Percentiles rank a stretch among this genome's conserved stretches.
Conservation (phyloP, 2,329 filamentous ascomycete species). For the Orbilia blumenaviensis region DNA sequence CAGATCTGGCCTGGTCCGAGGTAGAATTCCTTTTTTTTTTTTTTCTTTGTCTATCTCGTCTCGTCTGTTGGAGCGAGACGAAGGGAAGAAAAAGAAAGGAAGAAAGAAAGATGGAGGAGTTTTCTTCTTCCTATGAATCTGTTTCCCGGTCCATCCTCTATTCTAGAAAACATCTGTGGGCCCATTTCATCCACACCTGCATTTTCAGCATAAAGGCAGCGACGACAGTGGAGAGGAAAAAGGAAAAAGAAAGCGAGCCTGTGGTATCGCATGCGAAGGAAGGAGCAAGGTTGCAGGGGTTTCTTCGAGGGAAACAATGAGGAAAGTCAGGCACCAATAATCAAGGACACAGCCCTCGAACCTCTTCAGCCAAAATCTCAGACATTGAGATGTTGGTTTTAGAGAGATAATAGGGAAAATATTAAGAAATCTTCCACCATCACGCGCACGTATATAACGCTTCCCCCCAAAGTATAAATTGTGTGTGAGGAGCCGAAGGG, state of each 20-base stretch:
- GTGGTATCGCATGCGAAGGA: slow-evolving; percentile 49
- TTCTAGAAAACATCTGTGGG: slow-evolving; percentile 45
- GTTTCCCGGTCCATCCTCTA: slow-evolving; percentile 24
- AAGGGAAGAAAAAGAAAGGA: no score
- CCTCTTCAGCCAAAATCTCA: slow-evolving; percentile 5
- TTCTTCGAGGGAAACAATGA: slow-evolving; percentile 1
- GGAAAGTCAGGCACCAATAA: slow-evolving; percentile 47
- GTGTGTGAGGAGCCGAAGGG: slow-evolving; percentile 19
- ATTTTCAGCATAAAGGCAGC: slow-evolving; percentile 9
- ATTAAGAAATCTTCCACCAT: slow-evolving; percentile 4
- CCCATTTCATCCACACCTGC: slow-evolving; percentile 23
- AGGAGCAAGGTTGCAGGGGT: slow-evolving; percentile 39
- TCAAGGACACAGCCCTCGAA: slow-evolving; percentile 28
- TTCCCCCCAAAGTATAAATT: not conserved
- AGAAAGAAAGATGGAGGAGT: not conserved
- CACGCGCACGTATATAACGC: not conserved
- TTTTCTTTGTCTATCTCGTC: not conserved
- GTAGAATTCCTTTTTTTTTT: not conserved
- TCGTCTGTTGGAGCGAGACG: not conserved
- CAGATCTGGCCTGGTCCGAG: slow-evolving; percentile 23
- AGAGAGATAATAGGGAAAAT: slow-evolving; percentile 38
- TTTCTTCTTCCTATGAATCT: slow-evolving; percentile 26
- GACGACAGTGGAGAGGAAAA: slow-evolving; percentile 32
- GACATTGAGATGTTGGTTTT: not conserved
- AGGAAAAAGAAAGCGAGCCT: slow-evolving; percentile 53